phyloP scores from a whole-genome alignment of 768 basidiomycete genomes.

The Lyophyllum atratum region DNA sequence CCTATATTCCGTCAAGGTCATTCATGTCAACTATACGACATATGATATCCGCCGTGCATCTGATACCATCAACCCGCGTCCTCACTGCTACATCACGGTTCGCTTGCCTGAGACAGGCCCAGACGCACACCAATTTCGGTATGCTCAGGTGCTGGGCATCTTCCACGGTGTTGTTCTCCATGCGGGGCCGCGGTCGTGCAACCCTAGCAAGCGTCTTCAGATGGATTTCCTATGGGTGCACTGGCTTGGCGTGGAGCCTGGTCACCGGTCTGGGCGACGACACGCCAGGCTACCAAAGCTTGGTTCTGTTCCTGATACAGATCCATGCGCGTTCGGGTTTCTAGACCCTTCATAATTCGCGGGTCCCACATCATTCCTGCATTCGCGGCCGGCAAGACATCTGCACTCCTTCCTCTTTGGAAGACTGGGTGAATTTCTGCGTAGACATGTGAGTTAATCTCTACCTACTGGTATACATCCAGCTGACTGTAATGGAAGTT shows the following conservation, averaged over 20 bases:
- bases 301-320: slow-evolving; percentile 25
- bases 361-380: slow-evolving; percentile 31
- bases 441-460: slow-evolving; percentile 27
- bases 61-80: slow-evolving; percentile 41
- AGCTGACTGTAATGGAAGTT: slow-evolving; percentile 20
- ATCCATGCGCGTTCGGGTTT: slow-evolving; percentile 30
- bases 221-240: slow-evolving; percentile 41
- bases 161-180: slow-evolving; percentile 31
- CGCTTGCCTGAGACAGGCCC: slow-evolving; percentile 16
- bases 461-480: background rate
- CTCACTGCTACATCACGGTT: slow-evolving; percentile 38
- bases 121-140: slow-evolving; percentile 34
- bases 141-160: slow-evolving; percentile 33
- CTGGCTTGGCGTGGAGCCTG: slow-evolving; percentile 34
- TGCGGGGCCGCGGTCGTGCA: background rate
- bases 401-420: slow-evolving; percentile 7
- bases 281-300: slow-evolving; percentile 24
- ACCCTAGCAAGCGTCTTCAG: background rate
- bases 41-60: slow-evolving; percentile 43
- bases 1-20: slow-evolving; percentile 27
- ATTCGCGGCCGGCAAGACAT: slow-evolving; percentile 25
- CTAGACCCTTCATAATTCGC: slow-evolving; percentile 28
- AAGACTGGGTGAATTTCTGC: slow-evolving; percentile 32
- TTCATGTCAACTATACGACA: slow-evolving; percentile 42
- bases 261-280: slow-evolving; percentile 13